Conservation (phyloP, 2,329 filamentous ascomycete species). For the Parastagonospora avenae region DNA sequence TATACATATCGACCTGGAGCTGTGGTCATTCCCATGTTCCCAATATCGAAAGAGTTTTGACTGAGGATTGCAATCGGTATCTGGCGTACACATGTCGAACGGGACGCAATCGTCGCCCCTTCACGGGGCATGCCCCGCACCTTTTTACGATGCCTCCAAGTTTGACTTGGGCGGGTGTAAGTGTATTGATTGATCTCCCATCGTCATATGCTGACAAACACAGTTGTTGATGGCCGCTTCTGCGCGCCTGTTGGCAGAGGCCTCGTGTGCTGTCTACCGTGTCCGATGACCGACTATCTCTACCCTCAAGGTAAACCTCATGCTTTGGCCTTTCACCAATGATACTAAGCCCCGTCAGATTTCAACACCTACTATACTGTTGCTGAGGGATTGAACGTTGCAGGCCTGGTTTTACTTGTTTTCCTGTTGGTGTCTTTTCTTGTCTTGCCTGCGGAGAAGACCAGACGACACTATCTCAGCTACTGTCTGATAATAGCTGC, state of each 20-base stretch:
- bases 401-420: slow-evolving; percentile 70
- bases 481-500: slow-evolving; percentile 81
- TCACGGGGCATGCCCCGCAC: slow-evolving; percentile 66
- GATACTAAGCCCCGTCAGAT: slow-evolving; percentile 38
- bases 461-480: slow-evolving; percentile 89
- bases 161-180: slow-evolving; percentile 73
- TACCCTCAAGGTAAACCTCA: slow-evolving; percentile 61
- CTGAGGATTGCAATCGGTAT: slow-evolving; percentile 2
- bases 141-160: slow-evolving; percentile 68
- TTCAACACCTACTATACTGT: slow-evolving; percentile 64
- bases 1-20: slow-evolving; percentile 2
- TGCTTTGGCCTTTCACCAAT: slow-evolving; percentile 10
- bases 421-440: slow-evolving; percentile 83
- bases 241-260: slow-evolving; percentile 58
- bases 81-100: slow-evolving; percentile 35
- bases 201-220: slow-evolving; percentile 35
- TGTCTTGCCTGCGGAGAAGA: slow-evolving; percentile 83
- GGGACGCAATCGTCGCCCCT: slow-evolving; percentile 35
- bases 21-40: slow-evolving; percentile 27
- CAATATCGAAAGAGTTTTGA: slow-evolving; percentile 17
- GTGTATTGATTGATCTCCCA: slow-evolving; percentile 34
- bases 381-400: slow-evolving; percentile 84
- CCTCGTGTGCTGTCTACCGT: slow-evolving; percentile 82
- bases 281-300: slow-evolving; percentile 80
- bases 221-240: slow-evolving; percentile 62